Evolutionary conservation across 78 protist genomes (phyloP).

Genomic region (Isochrysis galbana): DNA sequence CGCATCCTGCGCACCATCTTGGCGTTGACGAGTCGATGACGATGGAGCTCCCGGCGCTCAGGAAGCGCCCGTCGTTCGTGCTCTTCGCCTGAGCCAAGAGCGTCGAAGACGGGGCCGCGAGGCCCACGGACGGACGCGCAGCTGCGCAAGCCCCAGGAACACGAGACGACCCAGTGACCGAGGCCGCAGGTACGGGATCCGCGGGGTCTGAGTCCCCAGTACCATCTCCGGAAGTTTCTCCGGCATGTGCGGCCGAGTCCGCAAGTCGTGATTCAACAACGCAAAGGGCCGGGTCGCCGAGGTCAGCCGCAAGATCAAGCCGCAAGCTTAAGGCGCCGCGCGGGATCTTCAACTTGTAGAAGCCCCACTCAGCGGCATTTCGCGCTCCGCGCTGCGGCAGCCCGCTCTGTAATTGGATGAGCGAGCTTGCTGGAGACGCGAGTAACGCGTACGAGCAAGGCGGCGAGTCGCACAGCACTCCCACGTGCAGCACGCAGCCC

Average conservation of each 20-base stretch:
- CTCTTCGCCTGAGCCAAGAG: not conserved
- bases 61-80: not conserved
- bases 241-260: no score
- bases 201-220: not conserved
- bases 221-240: not conserved
- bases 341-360: not conserved
- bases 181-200: no score
- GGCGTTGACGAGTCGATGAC: not conserved
- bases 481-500: not conserved
- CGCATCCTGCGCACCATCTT: not conserved
- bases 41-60: no score
- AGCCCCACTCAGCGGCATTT: not conserved
- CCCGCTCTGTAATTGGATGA: not conserved
- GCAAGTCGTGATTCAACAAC: not conserved
- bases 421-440: not conserved
- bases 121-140: not conserved
- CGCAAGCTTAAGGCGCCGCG: not conserved
- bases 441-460: not conserved
- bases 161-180: no score
- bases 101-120: not conserved
- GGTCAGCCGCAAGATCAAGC: not conserved
- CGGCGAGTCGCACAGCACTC: not conserved
- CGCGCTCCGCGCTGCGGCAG: not conserved
- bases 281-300: not conserved
- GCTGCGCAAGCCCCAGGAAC: not conserved